A percentile compares a stretch with the other conserved stretches of the same genome.
Evolutionary conservation across 1,284 basidiomycete species (phyloP).

Genomic region (Polyporus tsugae): DNA sequence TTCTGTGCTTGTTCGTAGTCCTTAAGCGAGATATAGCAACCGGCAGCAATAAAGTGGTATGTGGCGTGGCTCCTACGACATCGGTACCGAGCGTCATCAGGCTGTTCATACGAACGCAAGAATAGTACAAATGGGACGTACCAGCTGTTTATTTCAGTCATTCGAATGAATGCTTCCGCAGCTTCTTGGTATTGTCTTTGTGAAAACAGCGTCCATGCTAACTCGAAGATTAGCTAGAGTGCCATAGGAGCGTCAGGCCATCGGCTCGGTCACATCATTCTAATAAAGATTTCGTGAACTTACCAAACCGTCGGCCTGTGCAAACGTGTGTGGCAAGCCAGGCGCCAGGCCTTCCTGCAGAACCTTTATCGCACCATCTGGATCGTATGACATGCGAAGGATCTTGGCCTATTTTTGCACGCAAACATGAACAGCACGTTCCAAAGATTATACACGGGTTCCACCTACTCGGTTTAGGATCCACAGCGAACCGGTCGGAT

Average conservation of each 20-base stretch:
- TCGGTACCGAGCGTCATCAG: not conserved
- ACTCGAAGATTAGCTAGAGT: constrained; percentile 72
- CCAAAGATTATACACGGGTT: not conserved
- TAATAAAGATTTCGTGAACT: constrained; percentile 29
- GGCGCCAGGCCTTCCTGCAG: constrained; percentile 66
- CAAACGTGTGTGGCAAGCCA: constrained; percentile 60
- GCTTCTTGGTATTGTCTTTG: constrained; percentile 72
- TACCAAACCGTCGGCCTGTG: constrained; percentile 77
- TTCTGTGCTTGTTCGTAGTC: constrained; percentile 61
- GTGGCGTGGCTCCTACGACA: constrained; percentile 74
- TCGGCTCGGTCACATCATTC: not conserved
- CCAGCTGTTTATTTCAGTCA: constrained; percentile 77
- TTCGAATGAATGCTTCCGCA: constrained; percentile 67
- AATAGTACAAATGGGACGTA: constrained; percentile 38
- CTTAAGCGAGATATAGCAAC: constrained; percentile 65
- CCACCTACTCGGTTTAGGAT: constrained; percentile 69
- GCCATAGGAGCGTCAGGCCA: not conserved
- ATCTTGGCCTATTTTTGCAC: constrained; percentile 68
- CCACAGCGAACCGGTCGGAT: constrained; percentile 78
- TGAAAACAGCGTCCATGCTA: constrained; percentile 77
- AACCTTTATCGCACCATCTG: constrained; percentile 67
- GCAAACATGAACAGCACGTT: constrained; percentile 3
- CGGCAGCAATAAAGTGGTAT: constrained; percentile 78
- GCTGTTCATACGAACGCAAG: constrained; percentile 1
- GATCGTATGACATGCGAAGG: constrained; percentile 71